Conservation (phyloP, 2,329 filamentous ascomycete species). For the Coniochaeta sp. region DNA sequence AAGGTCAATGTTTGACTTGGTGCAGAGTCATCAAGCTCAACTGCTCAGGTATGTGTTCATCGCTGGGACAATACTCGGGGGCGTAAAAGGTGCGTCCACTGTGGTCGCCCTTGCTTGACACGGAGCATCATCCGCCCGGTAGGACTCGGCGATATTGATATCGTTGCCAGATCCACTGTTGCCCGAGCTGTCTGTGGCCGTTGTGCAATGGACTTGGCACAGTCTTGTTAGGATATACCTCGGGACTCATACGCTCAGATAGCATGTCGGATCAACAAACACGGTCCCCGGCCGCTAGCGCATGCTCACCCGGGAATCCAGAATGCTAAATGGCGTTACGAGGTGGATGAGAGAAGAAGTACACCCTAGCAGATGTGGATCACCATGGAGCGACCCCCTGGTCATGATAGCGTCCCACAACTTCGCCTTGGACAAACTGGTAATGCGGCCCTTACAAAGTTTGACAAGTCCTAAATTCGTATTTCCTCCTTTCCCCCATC, state of each 20-base stretch:
- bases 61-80: neutral
- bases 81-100: neutral
- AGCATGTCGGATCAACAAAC: neutral
- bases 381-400: neutral
- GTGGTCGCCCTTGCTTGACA: no score
- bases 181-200: neutral
- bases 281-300: neutral
- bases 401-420: neutral
- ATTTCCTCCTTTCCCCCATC: neutral
- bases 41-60: neutral
- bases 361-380: neutral
- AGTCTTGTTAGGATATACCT: neutral
- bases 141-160: neutral
- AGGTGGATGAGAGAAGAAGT: neutral
- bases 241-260: neutral
- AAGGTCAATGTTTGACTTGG: neutral
- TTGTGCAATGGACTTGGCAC: neutral
- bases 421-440: neutral
- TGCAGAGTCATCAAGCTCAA: neutral
- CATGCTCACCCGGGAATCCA: neutral
- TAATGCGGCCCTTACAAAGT: neutral
- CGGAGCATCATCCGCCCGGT: no score
- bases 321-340: no score
- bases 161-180: neutral
- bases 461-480: neutral